Evolutionary conservation across 2,329 filamentous ascomycete genomes (phyloP).

Genomic region (Fusarium torulosum): DNA sequence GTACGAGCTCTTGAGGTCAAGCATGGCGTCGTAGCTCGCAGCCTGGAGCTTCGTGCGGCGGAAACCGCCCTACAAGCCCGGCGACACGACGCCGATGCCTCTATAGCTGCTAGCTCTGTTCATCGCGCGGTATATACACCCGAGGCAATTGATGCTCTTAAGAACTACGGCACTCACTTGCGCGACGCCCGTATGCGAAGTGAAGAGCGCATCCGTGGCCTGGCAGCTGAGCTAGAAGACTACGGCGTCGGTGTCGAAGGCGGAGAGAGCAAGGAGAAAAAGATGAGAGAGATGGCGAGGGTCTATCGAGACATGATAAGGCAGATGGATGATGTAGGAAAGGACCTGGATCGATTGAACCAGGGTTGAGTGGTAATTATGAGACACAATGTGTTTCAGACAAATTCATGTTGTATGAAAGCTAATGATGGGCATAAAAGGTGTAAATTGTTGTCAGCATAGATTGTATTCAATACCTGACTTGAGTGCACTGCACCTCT

Average conservation of each 20-base stretch:
- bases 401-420: slow-evolving; percentile 2
- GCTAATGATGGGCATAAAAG: background rate
- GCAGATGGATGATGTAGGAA: slow-evolving; percentile 63
- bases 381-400: background rate
- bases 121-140: slow-evolving; percentile 60
- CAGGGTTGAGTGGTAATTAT: slow-evolving; percentile 30
- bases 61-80: slow-evolving; percentile 60
- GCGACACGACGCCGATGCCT: slow-evolving; percentile 56
- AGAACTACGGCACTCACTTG: slow-evolving; percentile 63
- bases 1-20: slow-evolving; percentile 67
- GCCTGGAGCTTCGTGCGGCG: slow-evolving; percentile 64
- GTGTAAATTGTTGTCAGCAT: background rate
- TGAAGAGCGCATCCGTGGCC: slow-evolving; percentile 57
- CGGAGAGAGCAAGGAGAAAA: slow-evolving; percentile 59
- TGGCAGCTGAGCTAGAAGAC: slow-evolving; percentile 59
- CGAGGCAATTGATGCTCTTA: slow-evolving; percentile 58
- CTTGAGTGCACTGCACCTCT: background rate
- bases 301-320: slow-evolving; percentile 64
- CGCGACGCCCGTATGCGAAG: slow-evolving; percentile 62
- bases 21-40: slow-evolving; percentile 65
- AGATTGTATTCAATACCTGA: background rate
- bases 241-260: slow-evolving; percentile 62
- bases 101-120: slow-evolving; percentile 52
- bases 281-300: slow-evolving; percentile 66
- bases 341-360: slow-evolving; percentile 59